Conservation (phyloP, 164 flowering plant genomes). For the Piper betle region DNA sequence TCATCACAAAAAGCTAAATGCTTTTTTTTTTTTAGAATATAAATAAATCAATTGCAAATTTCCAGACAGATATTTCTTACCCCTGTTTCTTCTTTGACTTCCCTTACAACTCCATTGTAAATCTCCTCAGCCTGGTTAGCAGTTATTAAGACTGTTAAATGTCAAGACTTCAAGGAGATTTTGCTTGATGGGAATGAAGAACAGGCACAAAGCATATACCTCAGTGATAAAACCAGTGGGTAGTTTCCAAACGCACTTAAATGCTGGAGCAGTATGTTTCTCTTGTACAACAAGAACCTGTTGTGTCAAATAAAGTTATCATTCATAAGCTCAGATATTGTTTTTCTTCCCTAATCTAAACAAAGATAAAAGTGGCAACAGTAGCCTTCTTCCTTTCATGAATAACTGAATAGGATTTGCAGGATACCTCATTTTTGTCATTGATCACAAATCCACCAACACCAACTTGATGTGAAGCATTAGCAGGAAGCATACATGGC, state of each 20-base stretch:
- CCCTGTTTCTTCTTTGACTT: conserved; percentile 93
- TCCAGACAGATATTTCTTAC: conserved; percentile 25
- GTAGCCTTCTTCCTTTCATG: background rate
- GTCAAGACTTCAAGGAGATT: background rate
- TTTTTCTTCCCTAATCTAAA: background rate
- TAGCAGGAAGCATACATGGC: conserved; percentile 74
- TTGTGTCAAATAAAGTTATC: background rate
- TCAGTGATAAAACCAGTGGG: conserved; percentile 83
- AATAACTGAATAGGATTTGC: background rate
- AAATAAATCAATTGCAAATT: background rate
- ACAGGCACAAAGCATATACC: conserved; percentile 21
- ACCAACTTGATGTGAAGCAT: conserved; percentile 87
- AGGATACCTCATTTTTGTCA: conserved; percentile 57
- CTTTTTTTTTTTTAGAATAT: no score
- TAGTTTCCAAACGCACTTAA: conserved; percentile 57
- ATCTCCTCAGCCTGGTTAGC: conserved; percentile 72
- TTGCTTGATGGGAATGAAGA: background rate
- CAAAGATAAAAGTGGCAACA: background rate
- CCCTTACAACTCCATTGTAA: conserved; percentile 68
- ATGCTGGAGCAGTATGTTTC: conserved; percentile 44
- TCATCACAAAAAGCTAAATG: no score
- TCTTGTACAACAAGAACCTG: conserved; percentile 95
- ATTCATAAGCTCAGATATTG: background rate
- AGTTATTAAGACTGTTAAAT: background rate
- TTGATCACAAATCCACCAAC: conserved; percentile 90